Evolutionary conservation across 1,284 basidiomycete species (phyloP).

Genomic region (Cutaneotrichosporon cyanovorans): DNA sequence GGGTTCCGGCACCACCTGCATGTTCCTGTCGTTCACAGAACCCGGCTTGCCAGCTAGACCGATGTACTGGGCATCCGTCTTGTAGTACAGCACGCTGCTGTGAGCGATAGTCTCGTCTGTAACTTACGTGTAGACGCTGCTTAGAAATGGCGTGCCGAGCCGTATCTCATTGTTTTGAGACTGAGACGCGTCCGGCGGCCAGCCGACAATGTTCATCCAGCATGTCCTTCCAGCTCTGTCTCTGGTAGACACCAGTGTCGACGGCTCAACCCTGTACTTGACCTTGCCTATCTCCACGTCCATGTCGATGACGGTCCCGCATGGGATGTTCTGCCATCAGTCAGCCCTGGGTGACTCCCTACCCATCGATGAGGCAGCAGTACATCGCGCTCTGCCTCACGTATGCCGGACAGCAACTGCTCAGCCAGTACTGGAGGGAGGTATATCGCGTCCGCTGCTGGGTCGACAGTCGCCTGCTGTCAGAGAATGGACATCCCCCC

Average conservation of each 20-base stretch:
- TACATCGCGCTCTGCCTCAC: constrained; percentile 12
- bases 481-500: neutral
- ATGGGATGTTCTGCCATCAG: constrained; percentile 34
- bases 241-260: constrained; percentile 26
- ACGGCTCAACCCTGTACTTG: constrained; percentile 27
- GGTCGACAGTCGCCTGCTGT: constrained; percentile 34
- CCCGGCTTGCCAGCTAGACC: constrained; percentile 39
- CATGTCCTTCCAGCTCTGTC: constrained; percentile 25
- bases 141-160: constrained; percentile 40
- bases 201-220: constrained; percentile 36
- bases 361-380: constrained; percentile 1
- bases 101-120: neutral
- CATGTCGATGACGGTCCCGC: constrained; percentile 32
- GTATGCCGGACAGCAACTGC: constrained; percentile 20
- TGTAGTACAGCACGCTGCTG: constrained; percentile 34
- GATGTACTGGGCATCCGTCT: constrained; percentile 23
- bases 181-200: constrained; percentile 33
- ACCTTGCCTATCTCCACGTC: constrained; percentile 24
- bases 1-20: neutral
- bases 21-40: constrained; percentile 22
- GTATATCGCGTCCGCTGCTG: constrained; percentile 36
- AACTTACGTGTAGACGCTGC: constrained; percentile 40
- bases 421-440: constrained; percentile 29
- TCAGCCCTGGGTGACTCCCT: neutral
- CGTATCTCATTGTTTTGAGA: constrained; percentile 32